Evolutionary conservation across 2,329 filamentous ascomycete genomes (phyloP).

Genomic region (Neocucurbitaria cava): DNA sequence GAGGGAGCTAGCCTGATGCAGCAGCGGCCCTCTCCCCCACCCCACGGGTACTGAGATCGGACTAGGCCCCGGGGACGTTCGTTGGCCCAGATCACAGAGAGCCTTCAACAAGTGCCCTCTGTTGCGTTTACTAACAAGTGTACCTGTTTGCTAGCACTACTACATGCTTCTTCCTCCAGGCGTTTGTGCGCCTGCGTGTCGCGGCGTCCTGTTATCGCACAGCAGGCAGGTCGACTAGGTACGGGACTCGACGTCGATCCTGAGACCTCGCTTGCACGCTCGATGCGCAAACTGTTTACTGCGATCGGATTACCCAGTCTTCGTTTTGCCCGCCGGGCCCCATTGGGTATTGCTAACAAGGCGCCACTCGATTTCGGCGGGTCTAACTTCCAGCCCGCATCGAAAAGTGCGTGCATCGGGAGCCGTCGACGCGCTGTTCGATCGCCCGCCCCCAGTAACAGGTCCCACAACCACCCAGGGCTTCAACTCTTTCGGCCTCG

Average conservation of each 20-base stretch:
- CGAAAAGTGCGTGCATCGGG: slow-evolving; percentile 20
- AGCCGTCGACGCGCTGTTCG: slow-evolving; percentile 18
- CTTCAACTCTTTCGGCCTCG: slow-evolving; percentile 10
- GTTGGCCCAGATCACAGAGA: background rate
- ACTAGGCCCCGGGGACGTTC: background rate
- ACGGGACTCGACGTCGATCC: background rate
- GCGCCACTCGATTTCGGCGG: slow-evolving; percentile 15
- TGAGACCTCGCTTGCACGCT: background rate
- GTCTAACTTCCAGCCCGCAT: slow-evolving; percentile 13
- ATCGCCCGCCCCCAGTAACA: slow-evolving; percentile 21
- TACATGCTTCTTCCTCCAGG: background rate
- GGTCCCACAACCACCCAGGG: slow-evolving; percentile 12
- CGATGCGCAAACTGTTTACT: slow-evolving; percentile 15
- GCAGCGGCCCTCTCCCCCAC: slow-evolving; percentile 3
- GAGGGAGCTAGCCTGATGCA: slow-evolving; percentile 9
- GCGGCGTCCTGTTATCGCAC: background rate
- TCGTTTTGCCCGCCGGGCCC: slow-evolving; percentile 8
- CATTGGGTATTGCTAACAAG: background rate
- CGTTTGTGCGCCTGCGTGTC: background rate
- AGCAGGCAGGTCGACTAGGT: background rate
- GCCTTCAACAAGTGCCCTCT: background rate
- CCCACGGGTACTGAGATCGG: background rate
- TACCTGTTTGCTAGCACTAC: background rate
- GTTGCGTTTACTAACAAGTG: background rate
- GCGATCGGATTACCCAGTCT: slow-evolving; percentile 10